Percentiles rank a stretch among this genome's conserved stretches.
Evolutionary conservation across 331 rosid species (phyloP).

Genomic region (Prunus yedoensis): DNA sequence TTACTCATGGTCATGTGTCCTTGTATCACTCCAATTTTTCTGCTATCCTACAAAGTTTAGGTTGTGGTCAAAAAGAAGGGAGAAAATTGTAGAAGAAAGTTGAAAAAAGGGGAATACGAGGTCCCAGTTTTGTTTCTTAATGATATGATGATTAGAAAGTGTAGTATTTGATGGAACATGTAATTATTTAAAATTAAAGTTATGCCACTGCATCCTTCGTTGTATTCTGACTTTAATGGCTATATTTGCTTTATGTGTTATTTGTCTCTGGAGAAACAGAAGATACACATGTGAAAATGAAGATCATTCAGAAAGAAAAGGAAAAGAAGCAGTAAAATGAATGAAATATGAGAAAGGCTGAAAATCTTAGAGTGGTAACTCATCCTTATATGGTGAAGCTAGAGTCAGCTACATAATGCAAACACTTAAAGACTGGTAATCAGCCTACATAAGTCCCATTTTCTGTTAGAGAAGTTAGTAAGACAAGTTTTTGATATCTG

Average conservation of each 20-base stretch:
- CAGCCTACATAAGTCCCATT: not conserved
- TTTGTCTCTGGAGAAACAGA: not conserved
- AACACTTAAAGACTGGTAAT: not conserved
- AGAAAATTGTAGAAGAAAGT: constrained; percentile 25
- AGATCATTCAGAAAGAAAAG: not conserved
- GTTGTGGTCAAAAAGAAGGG: constrained; percentile 24
- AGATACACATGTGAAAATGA: not conserved
- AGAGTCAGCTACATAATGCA: not conserved
- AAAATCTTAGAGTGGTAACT: too few species aligned
- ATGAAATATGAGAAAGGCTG: too few species aligned
- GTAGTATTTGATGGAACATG: constrained; percentile 28
- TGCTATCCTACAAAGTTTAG: constrained; percentile 10
- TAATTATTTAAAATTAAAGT: constrained; percentile 22
- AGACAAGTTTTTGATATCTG: not conserved
- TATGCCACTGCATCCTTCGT: constrained; percentile 1
- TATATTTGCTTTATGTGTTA: not conserved
- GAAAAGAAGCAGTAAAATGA: not conserved
- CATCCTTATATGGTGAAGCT: not conserved
- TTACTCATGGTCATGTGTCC: constrained; percentile 27
- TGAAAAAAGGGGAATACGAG: constrained; percentile 22
- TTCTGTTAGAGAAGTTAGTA: too few species aligned
- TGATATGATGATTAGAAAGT: constrained; percentile 22
- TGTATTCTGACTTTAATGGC: constrained; percentile 16
- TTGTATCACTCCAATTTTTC: constrained; percentile 5
- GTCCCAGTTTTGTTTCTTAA: constrained; percentile 32